Evolutionary conservation across 129 eudicot genomes (phyloP).

Genomic region (Centaurea solstitialis): DNA sequence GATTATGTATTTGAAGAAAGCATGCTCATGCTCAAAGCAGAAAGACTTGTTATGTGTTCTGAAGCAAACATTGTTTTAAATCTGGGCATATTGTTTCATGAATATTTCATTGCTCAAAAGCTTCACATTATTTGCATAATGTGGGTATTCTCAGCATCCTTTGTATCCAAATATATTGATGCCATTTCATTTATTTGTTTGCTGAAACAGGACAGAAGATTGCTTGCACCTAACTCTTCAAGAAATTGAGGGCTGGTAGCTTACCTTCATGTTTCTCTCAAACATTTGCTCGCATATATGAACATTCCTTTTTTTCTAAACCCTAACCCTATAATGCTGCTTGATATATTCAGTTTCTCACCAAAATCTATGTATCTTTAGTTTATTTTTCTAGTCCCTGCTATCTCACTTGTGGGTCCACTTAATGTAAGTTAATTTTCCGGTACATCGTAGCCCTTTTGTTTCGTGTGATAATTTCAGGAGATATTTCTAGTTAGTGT

Average conservation of each 20-base stretch:
- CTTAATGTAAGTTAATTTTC: not conserved
- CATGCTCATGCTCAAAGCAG: not conserved
- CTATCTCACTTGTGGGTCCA: constrained; percentile 58
- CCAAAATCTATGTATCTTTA: constrained; percentile 50
- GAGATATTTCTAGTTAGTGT: constrained; percentile 64
- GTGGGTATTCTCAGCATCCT: not conserved
- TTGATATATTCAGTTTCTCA: constrained; percentile 75
- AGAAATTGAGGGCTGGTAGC: not conserved
- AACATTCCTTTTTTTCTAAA: not conserved
- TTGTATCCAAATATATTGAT: not conserved
- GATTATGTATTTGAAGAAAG: not conserved
- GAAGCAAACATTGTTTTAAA: not conserved
- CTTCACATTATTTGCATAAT: not conserved
- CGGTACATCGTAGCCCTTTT: not conserved
- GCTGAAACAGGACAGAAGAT: not conserved
- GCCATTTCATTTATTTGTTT: not conserved
- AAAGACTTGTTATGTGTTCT: not conserved
- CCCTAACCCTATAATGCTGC: constrained; percentile 45
- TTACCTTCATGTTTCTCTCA: not conserved
- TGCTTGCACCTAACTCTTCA: not conserved
- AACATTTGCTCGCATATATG: not conserved
- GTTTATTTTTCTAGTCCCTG: constrained; percentile 80
- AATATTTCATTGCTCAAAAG: not conserved
- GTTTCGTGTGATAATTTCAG: constrained; percentile 36
- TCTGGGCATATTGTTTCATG: not conserved